Conservation (phyloP, 768 basidiomycete species). For the Mycena rosella region DNA sequence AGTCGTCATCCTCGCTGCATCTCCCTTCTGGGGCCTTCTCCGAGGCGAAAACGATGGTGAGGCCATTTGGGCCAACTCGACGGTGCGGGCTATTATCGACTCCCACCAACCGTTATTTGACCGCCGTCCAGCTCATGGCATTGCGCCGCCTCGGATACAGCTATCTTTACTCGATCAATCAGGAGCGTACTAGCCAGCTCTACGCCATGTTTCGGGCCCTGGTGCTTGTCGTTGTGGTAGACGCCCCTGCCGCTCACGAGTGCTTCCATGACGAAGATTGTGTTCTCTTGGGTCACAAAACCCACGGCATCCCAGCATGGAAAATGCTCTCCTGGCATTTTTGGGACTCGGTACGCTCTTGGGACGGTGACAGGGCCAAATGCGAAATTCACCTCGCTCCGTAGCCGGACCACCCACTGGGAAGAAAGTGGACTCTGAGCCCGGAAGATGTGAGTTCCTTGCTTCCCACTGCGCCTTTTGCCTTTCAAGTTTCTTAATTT, state of each 20-base stretch:
- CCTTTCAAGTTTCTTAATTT: too few relatives aligned
- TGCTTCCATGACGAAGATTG: slow-evolving; percentile 39
- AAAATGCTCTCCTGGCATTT: slow-evolving; percentile 48
- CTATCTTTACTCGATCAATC: slow-evolving; percentile 15
- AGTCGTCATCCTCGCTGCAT: slow-evolving; percentile 48
- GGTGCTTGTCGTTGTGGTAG: slow-evolving; percentile 42
- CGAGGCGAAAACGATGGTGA: slow-evolving; percentile 46
- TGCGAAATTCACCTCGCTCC: not conserved
- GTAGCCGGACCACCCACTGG: slow-evolving; percentile 35
- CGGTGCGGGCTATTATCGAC: slow-evolving; percentile 27
- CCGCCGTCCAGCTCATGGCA: slow-evolving; percentile 32
- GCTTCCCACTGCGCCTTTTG: too few relatives aligned
- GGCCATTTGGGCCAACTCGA: slow-evolving; percentile 49
- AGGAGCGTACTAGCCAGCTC: slow-evolving; percentile 44
- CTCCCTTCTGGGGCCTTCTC: slow-evolving; percentile 45
- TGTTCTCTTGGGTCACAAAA: slow-evolving; percentile 44
- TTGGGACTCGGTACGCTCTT: slow-evolving; percentile 27
- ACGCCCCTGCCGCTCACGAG: slow-evolving; percentile 7
- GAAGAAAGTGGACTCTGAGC: slow-evolving; percentile 50
- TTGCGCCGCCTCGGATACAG: slow-evolving; percentile 41
- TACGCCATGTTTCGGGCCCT: slow-evolving; percentile 50
- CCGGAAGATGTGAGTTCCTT: slow-evolving; percentile 40
- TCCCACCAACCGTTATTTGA: not conserved
- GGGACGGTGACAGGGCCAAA: not conserved
- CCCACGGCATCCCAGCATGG: slow-evolving; percentile 53